These are phyloP conservation scores for Bryoerythrophyllum caledonicum DNA, from an alignment of 225 moss, liverwort and hornwort species.

Conservation along the genomic window DNA sequence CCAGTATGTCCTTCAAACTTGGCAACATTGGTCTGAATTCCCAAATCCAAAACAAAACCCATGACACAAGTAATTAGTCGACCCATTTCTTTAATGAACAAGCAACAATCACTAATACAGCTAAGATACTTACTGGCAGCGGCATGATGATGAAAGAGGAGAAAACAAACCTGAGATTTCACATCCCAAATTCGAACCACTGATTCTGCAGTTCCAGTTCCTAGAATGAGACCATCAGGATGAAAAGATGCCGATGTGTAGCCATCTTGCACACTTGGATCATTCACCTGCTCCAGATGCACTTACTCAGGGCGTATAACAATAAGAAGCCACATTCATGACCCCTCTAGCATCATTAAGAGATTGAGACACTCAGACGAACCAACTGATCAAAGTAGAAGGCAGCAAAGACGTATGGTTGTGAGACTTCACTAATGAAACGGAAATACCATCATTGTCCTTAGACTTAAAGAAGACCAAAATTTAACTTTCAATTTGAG, in stretches of 20 bases:
- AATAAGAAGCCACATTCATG: neutral
- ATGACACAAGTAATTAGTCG: neutral
- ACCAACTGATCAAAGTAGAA: neutral
- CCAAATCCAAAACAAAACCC: slow-evolving; percentile 14
- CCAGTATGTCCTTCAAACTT: slow-evolving; percentile 95
- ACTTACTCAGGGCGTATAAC: neutral
- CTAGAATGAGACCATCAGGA: slow-evolving; percentile 93
- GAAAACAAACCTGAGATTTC: slow-evolving; percentile 78
- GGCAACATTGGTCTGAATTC: slow-evolving; percentile 85
- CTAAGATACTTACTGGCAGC: neutral
- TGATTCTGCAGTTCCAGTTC: slow-evolving; percentile 93
- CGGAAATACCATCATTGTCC: neutral
- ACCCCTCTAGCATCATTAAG: neutral
- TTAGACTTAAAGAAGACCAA: neutral
- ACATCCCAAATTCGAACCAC: slow-evolving; percentile 98
- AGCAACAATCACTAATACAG: neutral
- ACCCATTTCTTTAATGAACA: neutral
- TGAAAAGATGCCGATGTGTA: slow-evolving; percentile 97
- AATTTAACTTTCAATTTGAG: neutral
- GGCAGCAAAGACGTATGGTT: neutral
- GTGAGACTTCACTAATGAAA: neutral
- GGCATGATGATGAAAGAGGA: slow-evolving; percentile 1
- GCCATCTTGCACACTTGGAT: slow-evolving; percentile 82
- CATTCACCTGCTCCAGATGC: slow-evolving; percentile 66
- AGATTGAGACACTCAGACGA: neutral